Evolutionary conservation across 768 basidiomycete species (phyloP).

Genomic region (Suillus tomentosus): DNA sequence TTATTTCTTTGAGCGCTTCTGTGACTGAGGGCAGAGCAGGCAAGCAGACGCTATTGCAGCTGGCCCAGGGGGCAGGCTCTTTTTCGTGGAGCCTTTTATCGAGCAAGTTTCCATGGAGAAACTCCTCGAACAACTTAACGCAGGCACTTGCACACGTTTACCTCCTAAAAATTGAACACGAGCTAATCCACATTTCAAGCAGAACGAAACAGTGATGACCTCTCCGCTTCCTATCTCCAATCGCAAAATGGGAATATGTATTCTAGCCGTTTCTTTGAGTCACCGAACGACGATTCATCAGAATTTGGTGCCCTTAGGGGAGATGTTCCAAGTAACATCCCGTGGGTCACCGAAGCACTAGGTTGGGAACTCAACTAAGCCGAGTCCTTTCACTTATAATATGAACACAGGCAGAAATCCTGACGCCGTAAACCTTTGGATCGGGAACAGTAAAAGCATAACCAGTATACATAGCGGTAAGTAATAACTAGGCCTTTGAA

Average conservation of each 20-base stretch:
- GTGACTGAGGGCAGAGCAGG: constrained; percentile 36
- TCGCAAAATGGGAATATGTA: constrained; percentile 92
- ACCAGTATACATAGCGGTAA: constrained; percentile 88
- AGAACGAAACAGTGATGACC: constrained; percentile 17
- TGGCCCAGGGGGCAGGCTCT: constrained; percentile 53
- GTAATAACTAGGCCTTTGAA: constrained; percentile 16
- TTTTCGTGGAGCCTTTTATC: constrained; percentile 75
- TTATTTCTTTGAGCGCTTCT: not conserved
- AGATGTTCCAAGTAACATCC: constrained; percentile 70
- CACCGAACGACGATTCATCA: constrained; percentile 37
- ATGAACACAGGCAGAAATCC: constrained; percentile 53
- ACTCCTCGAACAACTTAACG: constrained; percentile 47
- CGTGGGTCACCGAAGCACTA: constrained; percentile 77
- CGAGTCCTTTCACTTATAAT: constrained; percentile 10
- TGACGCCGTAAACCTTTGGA: constrained; percentile 94
- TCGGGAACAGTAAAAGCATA: constrained; percentile 72
- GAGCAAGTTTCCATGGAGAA: constrained; percentile 66
- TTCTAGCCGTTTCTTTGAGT: constrained; percentile 44
- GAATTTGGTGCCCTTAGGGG: constrained; percentile 63
- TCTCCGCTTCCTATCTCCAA: constrained; percentile 71
- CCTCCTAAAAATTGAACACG: not conserved
- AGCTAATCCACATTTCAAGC: constrained; percentile 5
- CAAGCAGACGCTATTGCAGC: constrained; percentile 73
- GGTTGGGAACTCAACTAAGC: constrained; percentile 46
- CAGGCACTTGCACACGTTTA: constrained; percentile 30